Percentiles rank a stretch among this genome's conserved stretches.
These are phyloP conservation scores for Cystobasidium sp. DNA, from an alignment of 1,284 basidiomycete species.

Conservation along the genomic window DNA sequence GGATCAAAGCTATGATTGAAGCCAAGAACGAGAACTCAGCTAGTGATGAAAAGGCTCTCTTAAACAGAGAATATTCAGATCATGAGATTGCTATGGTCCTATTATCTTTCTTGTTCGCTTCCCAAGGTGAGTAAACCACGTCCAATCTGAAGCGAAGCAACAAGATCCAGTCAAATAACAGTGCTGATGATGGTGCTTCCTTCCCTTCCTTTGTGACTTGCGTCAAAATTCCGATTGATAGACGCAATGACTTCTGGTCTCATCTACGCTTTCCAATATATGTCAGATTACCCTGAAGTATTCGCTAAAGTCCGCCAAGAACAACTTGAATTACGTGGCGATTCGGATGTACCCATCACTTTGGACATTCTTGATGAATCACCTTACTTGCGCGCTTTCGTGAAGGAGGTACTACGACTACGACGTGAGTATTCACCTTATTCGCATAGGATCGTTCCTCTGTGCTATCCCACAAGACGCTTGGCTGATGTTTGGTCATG, in stretches of 20 bases:
- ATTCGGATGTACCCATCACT: constrained; percentile 78
- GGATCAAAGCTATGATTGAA: constrained; percentile 75
- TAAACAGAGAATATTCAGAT: constrained; percentile 80
- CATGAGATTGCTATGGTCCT: constrained; percentile 96
- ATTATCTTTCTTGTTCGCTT: constrained; percentile 93
- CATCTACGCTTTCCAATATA: constrained; percentile 93
- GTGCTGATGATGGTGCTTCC: neutral
- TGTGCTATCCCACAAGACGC: no score
- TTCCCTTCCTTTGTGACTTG: neutral
- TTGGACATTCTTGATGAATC: constrained; percentile 90
- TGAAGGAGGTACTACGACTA: constrained; percentile 84
- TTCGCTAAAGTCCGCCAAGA: constrained; percentile 89
- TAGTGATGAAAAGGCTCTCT: constrained; percentile 58
- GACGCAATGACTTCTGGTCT: constrained; percentile 86
- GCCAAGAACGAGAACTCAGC: constrained; percentile 59
- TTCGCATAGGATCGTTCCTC: neutral
- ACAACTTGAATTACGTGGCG: constrained; percentile 80
- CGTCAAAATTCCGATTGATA: constrained; percentile 9
- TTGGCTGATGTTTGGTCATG: neutral
- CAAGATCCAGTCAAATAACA: no score
- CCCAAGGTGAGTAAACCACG: constrained; percentile 70
- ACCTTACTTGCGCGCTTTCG: constrained; percentile 87
- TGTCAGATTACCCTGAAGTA: constrained; percentile 88
- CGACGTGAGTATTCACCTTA: constrained; percentile 41
- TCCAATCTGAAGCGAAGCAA: no score